Conservation (phyloP, 164 flowering plant genomes). For the Houttuynia cordata region DNA sequence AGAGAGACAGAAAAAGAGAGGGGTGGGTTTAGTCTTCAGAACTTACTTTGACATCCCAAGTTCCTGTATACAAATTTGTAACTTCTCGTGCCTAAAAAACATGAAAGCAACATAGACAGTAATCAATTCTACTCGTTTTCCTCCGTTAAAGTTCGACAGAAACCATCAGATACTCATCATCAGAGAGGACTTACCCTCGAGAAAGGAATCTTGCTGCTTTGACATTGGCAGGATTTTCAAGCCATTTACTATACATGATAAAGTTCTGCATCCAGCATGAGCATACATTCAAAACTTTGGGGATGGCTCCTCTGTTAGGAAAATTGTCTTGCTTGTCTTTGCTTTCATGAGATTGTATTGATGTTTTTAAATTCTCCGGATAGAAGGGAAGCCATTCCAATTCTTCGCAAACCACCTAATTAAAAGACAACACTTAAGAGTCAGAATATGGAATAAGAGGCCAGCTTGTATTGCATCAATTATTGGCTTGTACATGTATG, state of each 20-base stretch:
- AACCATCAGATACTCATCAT: too few species aligned
- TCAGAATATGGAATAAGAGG: too few species aligned
- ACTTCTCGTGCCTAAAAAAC: slow-evolving; percentile 48
- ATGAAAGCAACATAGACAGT: neutral
- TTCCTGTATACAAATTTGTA: slow-evolving; percentile 54
- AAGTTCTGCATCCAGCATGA: slow-evolving; percentile 83
- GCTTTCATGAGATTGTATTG: slow-evolving; percentile 41
- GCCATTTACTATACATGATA: slow-evolving; percentile 91
- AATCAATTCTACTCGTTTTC: too few species aligned
- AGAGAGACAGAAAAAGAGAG: slow-evolving; percentile 3
- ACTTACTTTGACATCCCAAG: slow-evolving; percentile 59
- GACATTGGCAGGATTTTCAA: slow-evolving; percentile 70
- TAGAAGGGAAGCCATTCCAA: slow-evolving; percentile 97
- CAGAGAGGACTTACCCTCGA: slow-evolving; percentile 42
- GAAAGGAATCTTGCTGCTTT: slow-evolving; percentile 92
- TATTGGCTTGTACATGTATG: too few species aligned
- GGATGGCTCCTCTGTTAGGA: slow-evolving; percentile 67
- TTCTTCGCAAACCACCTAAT: slow-evolving; percentile 95
- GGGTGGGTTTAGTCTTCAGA: too few species aligned
- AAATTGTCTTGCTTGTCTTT: slow-evolving; percentile 39
- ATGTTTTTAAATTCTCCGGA: slow-evolving; percentile 27
- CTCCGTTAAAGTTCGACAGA: neutral
- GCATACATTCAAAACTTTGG: slow-evolving; percentile 64
- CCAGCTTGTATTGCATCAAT: too few species aligned
- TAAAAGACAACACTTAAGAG: too few species aligned